Conservation (phyloP, 352 stramenopile species). For the Hyphochytrium catenoides region DNA sequence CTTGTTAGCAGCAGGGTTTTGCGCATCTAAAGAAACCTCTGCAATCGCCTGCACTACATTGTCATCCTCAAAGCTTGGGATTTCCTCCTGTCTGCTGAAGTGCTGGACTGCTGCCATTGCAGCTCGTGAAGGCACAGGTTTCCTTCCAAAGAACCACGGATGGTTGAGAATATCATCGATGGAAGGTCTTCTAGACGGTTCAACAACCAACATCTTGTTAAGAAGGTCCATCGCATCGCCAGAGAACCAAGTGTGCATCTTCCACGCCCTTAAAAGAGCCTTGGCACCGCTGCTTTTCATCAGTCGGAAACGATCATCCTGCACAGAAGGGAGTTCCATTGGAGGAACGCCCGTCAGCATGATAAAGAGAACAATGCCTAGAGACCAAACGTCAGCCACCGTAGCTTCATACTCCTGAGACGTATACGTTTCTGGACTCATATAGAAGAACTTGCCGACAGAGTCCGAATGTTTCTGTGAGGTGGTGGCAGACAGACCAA, state of each 20-base stretch:
- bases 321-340: conserved; percentile 23
- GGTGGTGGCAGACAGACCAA: conserved; percentile 22
- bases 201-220: conserved; percentile 21
- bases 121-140: too few relatives aligned
- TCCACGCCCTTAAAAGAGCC: conserved; percentile 17
- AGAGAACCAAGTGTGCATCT: conserved; percentile 1
- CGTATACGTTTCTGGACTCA: conserved; percentile 23
- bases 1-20: too few relatives aligned
- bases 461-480: conserved; percentile 17
- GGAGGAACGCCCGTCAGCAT: conserved; percentile 36
- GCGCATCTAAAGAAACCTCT: too few relatives aligned
- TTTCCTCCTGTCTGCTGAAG: too few relatives aligned
- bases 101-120: too few relatives aligned
- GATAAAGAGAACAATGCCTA: conserved; percentile 47
- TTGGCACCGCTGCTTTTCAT: conserved; percentile 26
- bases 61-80: too few relatives aligned
- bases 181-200: too few relatives aligned
- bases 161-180: too few relatives aligned
- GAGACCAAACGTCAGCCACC: conserved; percentile 38
- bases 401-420: conserved; percentile 28
- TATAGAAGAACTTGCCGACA: conserved; percentile 38
- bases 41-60: too few relatives aligned
- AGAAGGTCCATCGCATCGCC: conserved; percentile 21
- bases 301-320: conserved; percentile 25
- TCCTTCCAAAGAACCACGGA: too few relatives aligned